These are phyloP conservation scores for Penicillium sp. DNA, from an alignment of 2,329 filamentous ascomycete genomes.

Conservation along the genomic window DNA sequence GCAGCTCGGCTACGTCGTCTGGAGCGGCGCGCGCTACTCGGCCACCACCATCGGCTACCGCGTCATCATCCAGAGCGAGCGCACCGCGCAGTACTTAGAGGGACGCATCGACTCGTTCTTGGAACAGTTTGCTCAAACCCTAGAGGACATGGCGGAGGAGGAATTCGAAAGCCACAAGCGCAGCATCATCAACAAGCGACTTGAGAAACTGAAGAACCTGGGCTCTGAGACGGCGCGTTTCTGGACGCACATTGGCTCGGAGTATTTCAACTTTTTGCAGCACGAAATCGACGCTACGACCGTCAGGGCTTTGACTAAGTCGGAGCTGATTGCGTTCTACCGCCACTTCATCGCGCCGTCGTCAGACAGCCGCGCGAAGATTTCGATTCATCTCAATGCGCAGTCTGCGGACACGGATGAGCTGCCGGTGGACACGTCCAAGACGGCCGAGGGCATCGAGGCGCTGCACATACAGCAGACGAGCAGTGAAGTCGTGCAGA, in stretches of 20 bases:
- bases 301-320: conserved; percentile 71
- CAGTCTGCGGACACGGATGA: conserved; percentile 53
- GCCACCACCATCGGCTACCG: conserved; percentile 80
- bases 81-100: conserved; percentile 77
- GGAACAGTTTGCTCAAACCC: conserved; percentile 57
- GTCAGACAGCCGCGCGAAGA: conserved; percentile 72
- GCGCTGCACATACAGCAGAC: conserved; percentile 22
- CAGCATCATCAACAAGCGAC: conserved; percentile 77
- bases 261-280: conserved; percentile 85
- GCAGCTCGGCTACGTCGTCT: conserved; percentile 95
- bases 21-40: conserved; percentile 69
- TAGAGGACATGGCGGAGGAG: conserved; percentile 72
- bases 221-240: conserved; percentile 76
- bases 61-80: conserved; percentile 91
- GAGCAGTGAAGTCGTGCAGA: conserved; percentile 16
- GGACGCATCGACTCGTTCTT: conserved; percentile 84
- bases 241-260: conserved; percentile 79
- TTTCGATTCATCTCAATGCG: conserved; percentile 78
- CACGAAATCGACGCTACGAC: conserved; percentile 73
- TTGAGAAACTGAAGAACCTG: conserved; percentile 91
- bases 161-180: conserved; percentile 91
- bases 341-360: conserved; percentile 68
- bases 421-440: conserved; percentile 7
- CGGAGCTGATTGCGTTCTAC: conserved; percentile 77
- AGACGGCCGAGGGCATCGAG: conserved; percentile 34